Evolutionary conservation across 1,284 basidiomycete species (phyloP), one percentile per base, ranked within the genome.

Genomic region (Trichosporon sp.): DNA sequence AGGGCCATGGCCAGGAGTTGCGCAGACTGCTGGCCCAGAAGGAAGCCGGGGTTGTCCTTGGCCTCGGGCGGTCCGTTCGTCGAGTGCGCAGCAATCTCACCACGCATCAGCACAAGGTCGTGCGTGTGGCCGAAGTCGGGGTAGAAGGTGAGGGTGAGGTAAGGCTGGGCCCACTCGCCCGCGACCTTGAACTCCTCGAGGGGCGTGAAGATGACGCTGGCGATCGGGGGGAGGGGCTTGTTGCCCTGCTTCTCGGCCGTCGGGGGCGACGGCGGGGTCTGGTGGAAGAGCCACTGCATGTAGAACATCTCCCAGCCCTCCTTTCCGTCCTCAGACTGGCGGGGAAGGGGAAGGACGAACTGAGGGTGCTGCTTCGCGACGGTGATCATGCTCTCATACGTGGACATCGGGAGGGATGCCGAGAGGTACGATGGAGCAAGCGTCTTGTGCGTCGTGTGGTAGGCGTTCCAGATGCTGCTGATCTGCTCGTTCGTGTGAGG

Each of bases 151-250:
- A 98, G 80, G 38, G 93, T 91, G 29, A 99, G 86, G 77, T 92
- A 91, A 0, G 96, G 95, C 42, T 94, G 95, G 2, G 96, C 93
- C 83, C 91, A 98, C 60, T 91, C 88, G 72, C 88, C 88, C 34
- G 92, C 89, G 68, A 89, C 85, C 83, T 98, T 97, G 87, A 94
- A 99, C 84, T 98, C 96, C 75, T 92, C 91, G 64, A 98, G 86
- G 3, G 96, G 92, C 0, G 96, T 96, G 85, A 97, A 97, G 65
- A 99, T 87, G 51, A 96, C 86, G 0, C 93, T 84, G 1, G 84
- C 81, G 1, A 80, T 83, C 51, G 68, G 78, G 65, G 62, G 85
- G 74, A 70, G 80, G 72, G 31, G 80, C 87, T 23, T 83, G 68
- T 51, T n/a, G 35, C 27, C 62, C 6, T 56, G 4, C 29, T 38